Evolutionary conservation across 78 protist genomes (phyloP), one percentile per base, ranked within the genome.

Genomic region (Ministeria vibrans): DNA sequence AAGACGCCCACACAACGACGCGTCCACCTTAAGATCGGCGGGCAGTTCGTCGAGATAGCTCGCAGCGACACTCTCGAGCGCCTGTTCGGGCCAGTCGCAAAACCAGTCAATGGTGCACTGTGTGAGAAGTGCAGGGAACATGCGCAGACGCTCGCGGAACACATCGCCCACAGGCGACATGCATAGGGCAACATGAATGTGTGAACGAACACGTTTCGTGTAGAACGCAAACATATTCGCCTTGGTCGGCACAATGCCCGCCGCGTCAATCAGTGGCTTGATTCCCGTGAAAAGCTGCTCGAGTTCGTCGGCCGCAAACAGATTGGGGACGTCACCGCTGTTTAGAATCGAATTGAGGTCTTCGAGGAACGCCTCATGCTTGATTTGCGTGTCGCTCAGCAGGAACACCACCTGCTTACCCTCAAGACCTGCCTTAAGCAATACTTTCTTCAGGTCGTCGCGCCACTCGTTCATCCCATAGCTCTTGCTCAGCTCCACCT

Each of bases 91-190:
- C 98, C 98, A 95, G 51, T 32, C 85, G 27, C 82, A 55, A 87
- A 92, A 95, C 95, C 95, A 95, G 73, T 92, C 95, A 66, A 95
- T 91, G 39, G 95, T 87, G 87, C 93, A 88, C 75, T 87, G 82
- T 74, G 85, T 87, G 66, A 87, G 84, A 38, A 95, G 89, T 32
- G 95, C 72, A 0, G 98, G 98, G 83, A 91, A 92, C 91, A 73
- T 80, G n/a, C 96, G 84, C 69, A 92, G 88, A 34, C 96, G 88
- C 5, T 72, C 49, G 39, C 95, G 80, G 92, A 95, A 92, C 9
- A 61, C 81, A 43, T 86, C 94, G 45, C 93, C 89, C n/a, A 68
- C 28, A 11, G 98, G 98, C 15, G 90, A 79, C 91, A 95, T 89
- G 75, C 90, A 83, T 45, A 95, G 70, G 42, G 86, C 88, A 20